A percentile compares a stretch with the other conserved stretches of the same genome.
These are phyloP conservation scores for Pythium guiyangense DNA, from an alignment of 352 stramenopile genomes.

Conservation along the genomic window DNA sequence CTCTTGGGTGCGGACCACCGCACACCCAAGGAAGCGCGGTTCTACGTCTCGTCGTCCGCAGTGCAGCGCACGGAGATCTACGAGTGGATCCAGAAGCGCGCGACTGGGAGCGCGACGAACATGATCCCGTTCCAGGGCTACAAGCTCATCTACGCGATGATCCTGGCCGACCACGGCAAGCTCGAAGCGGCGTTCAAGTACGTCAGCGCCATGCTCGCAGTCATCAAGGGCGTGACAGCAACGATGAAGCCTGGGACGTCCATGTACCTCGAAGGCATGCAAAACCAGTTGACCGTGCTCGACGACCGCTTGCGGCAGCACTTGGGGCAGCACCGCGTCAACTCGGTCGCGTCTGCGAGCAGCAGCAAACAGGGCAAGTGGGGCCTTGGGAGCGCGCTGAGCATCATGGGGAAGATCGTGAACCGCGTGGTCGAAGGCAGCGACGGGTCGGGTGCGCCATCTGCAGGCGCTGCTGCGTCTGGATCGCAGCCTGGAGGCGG, in stretches of 20 bases:
- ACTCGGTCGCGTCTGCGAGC: slow-evolving; percentile 45
- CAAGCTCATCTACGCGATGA: slow-evolving; percentile 87
- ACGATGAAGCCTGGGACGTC: slow-evolving; percentile 82
- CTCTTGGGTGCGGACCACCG: slow-evolving; percentile 75
- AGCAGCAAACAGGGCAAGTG: slow-evolving; percentile 68
- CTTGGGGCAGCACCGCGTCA: slow-evolving; percentile 70
- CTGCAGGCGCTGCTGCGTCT: slow-evolving; percentile 3
- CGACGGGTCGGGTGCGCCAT: slow-evolving; percentile 25
- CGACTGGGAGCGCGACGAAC: slow-evolving; percentile 41
- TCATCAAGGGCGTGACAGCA: slow-evolving; percentile 67
- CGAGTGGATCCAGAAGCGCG: slow-evolving; percentile 74
- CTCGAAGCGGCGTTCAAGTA: slow-evolving; percentile 85
- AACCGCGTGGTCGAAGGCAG: slow-evolving; percentile 84
- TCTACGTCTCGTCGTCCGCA: slow-evolving; percentile 71
- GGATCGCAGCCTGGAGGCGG: slow-evolving; percentile 13
- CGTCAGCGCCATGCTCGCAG: slow-evolving; percentile 79
- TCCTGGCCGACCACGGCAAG: slow-evolving; percentile 80
- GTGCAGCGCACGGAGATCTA: slow-evolving; percentile 86
- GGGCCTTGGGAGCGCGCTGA: slow-evolving; percentile 72
- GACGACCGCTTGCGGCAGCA: slow-evolving; percentile 84
- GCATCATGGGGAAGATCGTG: slow-evolving; percentile 86
- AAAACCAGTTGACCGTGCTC: slow-evolving; percentile 82
- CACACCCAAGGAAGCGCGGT: slow-evolving; percentile 63
- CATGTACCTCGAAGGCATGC: slow-evolving; percentile 86
- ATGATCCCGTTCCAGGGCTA: slow-evolving; percentile 88